phyloP scores from a whole-genome alignment of 1,284 basidiomycete species.

The Trametes polyzona region DNA sequence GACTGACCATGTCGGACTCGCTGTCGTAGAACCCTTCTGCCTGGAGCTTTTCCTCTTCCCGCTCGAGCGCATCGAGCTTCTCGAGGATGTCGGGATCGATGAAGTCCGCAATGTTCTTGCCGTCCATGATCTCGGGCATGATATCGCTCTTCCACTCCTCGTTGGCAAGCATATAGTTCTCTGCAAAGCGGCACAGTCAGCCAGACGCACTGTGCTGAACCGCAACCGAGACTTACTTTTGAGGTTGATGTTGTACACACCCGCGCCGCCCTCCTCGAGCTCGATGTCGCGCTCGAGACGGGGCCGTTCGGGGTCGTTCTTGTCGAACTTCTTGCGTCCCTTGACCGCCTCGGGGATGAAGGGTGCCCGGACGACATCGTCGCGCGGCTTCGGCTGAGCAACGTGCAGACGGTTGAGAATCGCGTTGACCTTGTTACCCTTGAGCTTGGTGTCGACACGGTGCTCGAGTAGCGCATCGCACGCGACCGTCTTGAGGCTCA shows the following conservation, averaged over 20 bases:
- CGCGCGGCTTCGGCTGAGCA: conserved; percentile 84
- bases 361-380: conserved; percentile 82
- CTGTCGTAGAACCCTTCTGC: conserved; percentile 95
- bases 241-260: conserved; percentile 89
- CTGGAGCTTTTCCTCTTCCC: conserved; percentile 93
- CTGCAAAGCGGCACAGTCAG: conserved; percentile 46
- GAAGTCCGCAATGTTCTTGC: conserved; percentile 99
- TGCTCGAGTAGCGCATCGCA: conserved; percentile 93
- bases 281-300: conserved; percentile 82
- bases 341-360: conserved; percentile 87
- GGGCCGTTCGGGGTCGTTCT: conserved; percentile 76
- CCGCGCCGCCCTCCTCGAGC: conserved; percentile 82
- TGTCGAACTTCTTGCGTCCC: conserved; percentile 83
- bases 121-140: conserved; percentile 96
- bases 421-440: conserved; percentile 90
- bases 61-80: conserved; percentile 95
- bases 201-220: neutral
- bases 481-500: conserved; percentile 90
- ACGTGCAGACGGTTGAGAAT: conserved; percentile 95
- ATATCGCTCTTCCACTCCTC: conserved; percentile 96
- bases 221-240: conserved; percentile 62
- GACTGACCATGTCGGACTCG: conserved; percentile 80
- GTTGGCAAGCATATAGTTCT: conserved; percentile 89
- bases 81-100: conserved; percentile 98
- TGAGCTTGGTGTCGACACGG: conserved; percentile 90